Conservation (phyloP, 345 rosid genomes). For the Garcia nutans region DNA sequence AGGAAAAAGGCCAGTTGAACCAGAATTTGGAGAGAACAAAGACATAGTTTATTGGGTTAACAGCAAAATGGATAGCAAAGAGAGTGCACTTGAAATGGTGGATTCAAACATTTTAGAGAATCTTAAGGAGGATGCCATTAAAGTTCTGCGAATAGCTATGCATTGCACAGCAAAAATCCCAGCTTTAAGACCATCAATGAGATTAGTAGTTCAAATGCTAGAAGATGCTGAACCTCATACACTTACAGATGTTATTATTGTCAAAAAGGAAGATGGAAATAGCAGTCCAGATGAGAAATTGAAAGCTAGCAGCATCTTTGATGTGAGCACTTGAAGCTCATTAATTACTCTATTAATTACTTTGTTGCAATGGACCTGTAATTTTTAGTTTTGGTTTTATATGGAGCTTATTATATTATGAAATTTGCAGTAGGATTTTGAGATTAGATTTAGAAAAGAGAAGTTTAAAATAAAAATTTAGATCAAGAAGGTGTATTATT, state of each 20-base stretch:
- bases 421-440: neutral
- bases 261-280: constrained; percentile 17
- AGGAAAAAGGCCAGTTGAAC: constrained; percentile 66
- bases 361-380: neutral
- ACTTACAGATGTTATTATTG: constrained; percentile 27
- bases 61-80: constrained; percentile 39
- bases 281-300: constrained; percentile 1
- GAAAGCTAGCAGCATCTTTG: neutral
- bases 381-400: neutral
- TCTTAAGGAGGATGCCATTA: constrained; percentile 50
- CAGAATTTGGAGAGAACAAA: constrained; percentile 60
- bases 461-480: neutral
- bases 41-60: constrained; percentile 69
- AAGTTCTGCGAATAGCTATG: constrained; percentile 58
- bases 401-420: neutral
- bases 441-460: neutral
- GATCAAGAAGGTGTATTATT: neutral
- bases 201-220: constrained; percentile 74
- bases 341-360: too few species aligned
- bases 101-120: constrained; percentile 45
- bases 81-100: constrained; percentile 41
- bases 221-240: constrained; percentile 55
- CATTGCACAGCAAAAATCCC: constrained; percentile 66
- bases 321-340: neutral
- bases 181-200: constrained; percentile 64